phyloP scores from a whole-genome alignment of 2,329 filamentous ascomycete species.

The Ophiostoma himal-ulmi region DNA sequence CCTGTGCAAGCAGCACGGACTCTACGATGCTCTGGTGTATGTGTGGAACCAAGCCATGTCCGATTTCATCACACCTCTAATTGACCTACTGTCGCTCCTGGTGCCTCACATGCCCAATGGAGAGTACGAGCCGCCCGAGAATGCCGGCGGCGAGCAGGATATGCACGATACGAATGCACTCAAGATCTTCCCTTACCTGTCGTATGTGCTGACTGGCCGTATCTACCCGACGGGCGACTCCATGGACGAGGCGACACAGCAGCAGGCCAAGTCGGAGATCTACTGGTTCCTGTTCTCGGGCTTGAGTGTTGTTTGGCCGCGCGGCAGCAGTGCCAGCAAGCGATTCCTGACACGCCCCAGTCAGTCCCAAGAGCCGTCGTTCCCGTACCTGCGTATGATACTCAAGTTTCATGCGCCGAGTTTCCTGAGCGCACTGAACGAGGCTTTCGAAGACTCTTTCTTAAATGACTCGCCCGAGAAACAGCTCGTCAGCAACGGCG shows the following conservation, averaged over 20 bases:
- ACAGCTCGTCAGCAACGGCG: constrained; percentile 46
- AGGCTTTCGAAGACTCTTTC: constrained; percentile 93
- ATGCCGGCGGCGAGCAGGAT: constrained; percentile 53
- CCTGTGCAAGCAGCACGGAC: constrained; percentile 81
- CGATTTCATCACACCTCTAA: constrained; percentile 86
- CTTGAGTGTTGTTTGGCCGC: constrained; percentile 68
- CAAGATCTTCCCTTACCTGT: constrained; percentile 92
- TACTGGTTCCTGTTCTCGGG: constrained; percentile 94
- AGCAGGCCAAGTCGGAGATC: constrained; percentile 74
- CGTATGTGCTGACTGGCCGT: constrained; percentile 81
- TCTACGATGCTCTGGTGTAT: constrained; percentile 94
- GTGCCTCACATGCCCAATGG: constrained; percentile 51
- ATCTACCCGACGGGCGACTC: constrained; percentile 80
- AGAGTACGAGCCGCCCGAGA: constrained; percentile 39
- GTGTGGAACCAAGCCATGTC: constrained; percentile 88
- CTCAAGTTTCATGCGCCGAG: constrained; percentile 85
- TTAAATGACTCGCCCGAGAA: constrained; percentile 73
- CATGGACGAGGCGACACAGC: constrained; percentile 66
- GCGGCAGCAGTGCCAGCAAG: constrained; percentile 52
- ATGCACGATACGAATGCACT: constrained; percentile 64
- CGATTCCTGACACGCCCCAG: constrained; percentile 56
- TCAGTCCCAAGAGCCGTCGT: constrained; percentile 60
- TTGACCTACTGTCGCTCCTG: constrained; percentile 71
- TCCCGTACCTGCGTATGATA: constrained; percentile 77
- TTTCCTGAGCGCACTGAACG: constrained; percentile 91